Percentiles rank a stretch among this genome's conserved stretches.
Conservation (phyloP, 768 basidiomycete species). For the Agaricus bisporus region DNA sequence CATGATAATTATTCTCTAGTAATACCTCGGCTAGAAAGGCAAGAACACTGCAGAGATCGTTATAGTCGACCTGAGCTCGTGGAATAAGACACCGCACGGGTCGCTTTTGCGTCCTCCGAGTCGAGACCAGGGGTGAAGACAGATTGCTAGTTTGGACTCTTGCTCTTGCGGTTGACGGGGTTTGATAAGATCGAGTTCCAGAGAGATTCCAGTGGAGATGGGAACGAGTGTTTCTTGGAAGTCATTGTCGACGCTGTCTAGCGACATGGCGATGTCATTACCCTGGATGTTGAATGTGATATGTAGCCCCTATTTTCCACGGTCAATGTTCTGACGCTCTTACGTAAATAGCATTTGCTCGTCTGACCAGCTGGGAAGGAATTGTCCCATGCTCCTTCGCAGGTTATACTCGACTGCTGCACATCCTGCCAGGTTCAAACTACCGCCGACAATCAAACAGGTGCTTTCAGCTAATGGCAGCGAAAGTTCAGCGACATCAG, state of each 20-base stretch:
- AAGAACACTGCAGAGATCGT: constrained; percentile 35
- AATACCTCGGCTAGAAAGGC: constrained; percentile 34
- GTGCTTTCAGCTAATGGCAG: neutral
- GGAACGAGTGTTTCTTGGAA: neutral
- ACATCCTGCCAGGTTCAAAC: constrained; percentile 7
- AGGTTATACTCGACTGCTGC: constrained; percentile 4
- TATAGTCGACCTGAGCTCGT: constrained; percentile 11
- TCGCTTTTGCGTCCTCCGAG: constrained; percentile 74
- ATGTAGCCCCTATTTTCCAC: too few relatives aligned
- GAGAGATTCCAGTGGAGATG: constrained; percentile 32
- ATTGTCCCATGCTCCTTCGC: neutral
- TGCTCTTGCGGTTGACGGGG: constrained; percentile 17
- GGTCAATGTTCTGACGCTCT: too few relatives aligned
- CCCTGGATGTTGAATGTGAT: too few relatives aligned
- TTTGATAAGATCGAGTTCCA: constrained; percentile 33
- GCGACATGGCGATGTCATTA: neutral
- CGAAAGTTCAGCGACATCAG: constrained; percentile 23
- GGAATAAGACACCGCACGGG: constrained; percentile 43
- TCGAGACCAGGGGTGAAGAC: constrained; percentile 84
- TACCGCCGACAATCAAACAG: constrained; percentile 13
- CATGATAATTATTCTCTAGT: constrained; percentile 41
- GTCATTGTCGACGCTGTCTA: neutral
- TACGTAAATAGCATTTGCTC: too few relatives aligned
- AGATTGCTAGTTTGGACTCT: constrained; percentile 51
- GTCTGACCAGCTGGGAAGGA: too few relatives aligned